A percentile compares a stretch with the other conserved stretches of the same genome.
Evolutionary conservation across 192 early-diverging fungal genomes (phyloP).

Genomic region (Rhizoclosmatium globosum): DNA sequence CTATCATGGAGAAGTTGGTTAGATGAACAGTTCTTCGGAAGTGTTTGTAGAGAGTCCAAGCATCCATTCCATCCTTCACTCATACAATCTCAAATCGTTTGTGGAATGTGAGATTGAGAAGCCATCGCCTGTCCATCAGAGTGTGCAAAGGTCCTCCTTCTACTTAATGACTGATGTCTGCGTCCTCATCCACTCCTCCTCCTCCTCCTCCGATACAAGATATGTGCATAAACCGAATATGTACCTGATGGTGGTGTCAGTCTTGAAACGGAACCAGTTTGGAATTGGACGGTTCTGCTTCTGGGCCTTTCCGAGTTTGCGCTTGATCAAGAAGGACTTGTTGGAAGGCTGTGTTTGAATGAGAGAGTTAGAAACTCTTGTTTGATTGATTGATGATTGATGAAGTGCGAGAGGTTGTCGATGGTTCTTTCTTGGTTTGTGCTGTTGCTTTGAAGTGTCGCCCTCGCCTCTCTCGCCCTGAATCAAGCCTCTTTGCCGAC

Average conservation of each 20-base stretch:
- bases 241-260: slow-evolving; percentile 91
- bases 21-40: neutral
- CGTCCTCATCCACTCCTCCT: neutral
- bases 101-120: neutral
- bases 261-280: slow-evolving; percentile 96
- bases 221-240: neutral
- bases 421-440: too few species aligned
- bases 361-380: too few species aligned
- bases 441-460: too few species aligned
- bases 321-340: slow-evolving; percentile 98
- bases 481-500: too few species aligned
- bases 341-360: slow-evolving; percentile 79
- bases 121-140: neutral
- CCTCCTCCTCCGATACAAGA: neutral
- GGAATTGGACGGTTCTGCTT: slow-evolving; percentile 99
- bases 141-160: too few species aligned
- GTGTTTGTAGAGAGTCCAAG: too few species aligned
- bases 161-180: neutral
- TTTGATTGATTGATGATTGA: too few species aligned
- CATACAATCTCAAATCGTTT: neutral
- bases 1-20: slow-evolving; percentile 49
- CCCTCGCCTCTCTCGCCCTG: too few species aligned
- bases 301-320: slow-evolving; percentile 97
- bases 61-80: neutral
- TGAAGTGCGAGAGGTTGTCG: too few species aligned